Evolutionary conservation across 2,329 filamentous ascomycete species (phyloP).

Genomic region (Exophiala alcalophila): DNA sequence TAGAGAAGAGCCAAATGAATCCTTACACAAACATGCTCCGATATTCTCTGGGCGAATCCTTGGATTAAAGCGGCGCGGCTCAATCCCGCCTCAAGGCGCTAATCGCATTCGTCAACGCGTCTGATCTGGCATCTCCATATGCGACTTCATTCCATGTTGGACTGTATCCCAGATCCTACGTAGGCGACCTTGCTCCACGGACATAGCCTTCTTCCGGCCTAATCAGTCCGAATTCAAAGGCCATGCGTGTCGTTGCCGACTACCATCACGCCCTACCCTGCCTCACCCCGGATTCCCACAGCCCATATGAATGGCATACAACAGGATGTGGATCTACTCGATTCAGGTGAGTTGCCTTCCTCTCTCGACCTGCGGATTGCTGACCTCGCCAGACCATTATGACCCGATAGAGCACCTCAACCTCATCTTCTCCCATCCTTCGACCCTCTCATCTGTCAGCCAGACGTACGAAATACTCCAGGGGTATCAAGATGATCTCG

Average conservation of each 20-base stretch:
- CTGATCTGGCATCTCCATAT: slow-evolving; percentile 7
- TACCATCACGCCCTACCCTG: background rate
- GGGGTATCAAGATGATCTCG: slow-evolving; percentile 76
- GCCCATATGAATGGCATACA: slow-evolving; percentile 27
- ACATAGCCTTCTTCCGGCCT: background rate
- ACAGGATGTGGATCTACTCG: slow-evolving; percentile 40
- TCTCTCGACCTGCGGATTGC: background rate
- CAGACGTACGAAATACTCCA: slow-evolving; percentile 71
- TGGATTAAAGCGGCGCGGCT: too few species aligned
- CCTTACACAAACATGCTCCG: too few species aligned
- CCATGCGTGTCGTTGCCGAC: slow-evolving; percentile 4
- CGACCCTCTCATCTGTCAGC: slow-evolving; percentile 73
- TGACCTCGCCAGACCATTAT: slow-evolving; percentile 64
- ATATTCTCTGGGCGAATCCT: too few species aligned
- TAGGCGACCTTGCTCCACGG: too few species aligned
- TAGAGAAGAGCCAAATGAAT: too few species aligned
- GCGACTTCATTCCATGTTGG: too few species aligned
- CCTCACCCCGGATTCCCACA: slow-evolving; percentile 1
- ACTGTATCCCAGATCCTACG: background rate
- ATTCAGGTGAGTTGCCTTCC: slow-evolving; percentile 39
- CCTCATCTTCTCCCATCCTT: slow-evolving; percentile 85
- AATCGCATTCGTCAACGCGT: background rate
- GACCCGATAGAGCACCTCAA: slow-evolving; percentile 92
- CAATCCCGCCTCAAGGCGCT: too few species aligned
- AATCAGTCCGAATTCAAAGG: slow-evolving; percentile 1